A percentile compares a stretch with the other conserved stretches of the same genome.
Conservation (phyloP, 2,329 filamentous ascomycete genomes). For the Gnomoniopsis sp. region DNA sequence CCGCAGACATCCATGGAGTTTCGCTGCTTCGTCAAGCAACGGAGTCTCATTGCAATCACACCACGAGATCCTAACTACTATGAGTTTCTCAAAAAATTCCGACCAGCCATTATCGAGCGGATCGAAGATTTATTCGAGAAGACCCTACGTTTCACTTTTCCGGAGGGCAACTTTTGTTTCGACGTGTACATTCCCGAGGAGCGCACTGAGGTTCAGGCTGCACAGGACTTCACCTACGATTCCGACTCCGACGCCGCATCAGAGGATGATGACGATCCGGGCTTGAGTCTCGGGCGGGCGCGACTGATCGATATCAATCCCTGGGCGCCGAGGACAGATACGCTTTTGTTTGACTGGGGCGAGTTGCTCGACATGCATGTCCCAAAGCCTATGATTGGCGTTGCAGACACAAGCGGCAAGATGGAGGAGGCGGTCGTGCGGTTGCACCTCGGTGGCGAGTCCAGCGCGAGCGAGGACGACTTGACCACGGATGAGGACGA, state of each 20-base stretch:
- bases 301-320: slow-evolving; percentile 94
- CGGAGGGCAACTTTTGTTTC: slow-evolving; percentile 80
- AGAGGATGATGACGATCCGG: slow-evolving; percentile 39
- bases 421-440: slow-evolving; percentile 22
- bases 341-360: slow-evolving; percentile 83
- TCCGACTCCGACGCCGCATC: slow-evolving; percentile 40
- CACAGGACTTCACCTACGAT: slow-evolving; percentile 23
- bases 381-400: slow-evolving; percentile 53
- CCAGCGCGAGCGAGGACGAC: slow-evolving; percentile 32
- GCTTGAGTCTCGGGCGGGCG: slow-evolving; percentile 64
- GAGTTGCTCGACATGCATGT: slow-evolving; percentile 75
- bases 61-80: slow-evolving; percentile 92
- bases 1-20: slow-evolving; percentile 92
- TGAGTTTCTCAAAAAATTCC: slow-evolving; percentile 68
- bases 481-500: slow-evolving; percentile 35
- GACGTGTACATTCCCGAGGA: slow-evolving; percentile 85
- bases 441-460: slow-evolving; percentile 22
- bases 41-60: slow-evolving; percentile 75
- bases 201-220: neutral
- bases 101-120: slow-evolving; percentile 61
- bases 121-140: slow-evolving; percentile 76
- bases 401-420: slow-evolving; percentile 29
- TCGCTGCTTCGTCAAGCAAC: slow-evolving; percentile 86
- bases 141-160: slow-evolving; percentile 72
- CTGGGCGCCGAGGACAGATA: slow-evolving; percentile 87